Percentiles rank a stretch among this genome's conserved stretches.
Evolutionary conservation across 129 eudicot species (phyloP).

Genomic region (Saussurea involucrata): DNA sequence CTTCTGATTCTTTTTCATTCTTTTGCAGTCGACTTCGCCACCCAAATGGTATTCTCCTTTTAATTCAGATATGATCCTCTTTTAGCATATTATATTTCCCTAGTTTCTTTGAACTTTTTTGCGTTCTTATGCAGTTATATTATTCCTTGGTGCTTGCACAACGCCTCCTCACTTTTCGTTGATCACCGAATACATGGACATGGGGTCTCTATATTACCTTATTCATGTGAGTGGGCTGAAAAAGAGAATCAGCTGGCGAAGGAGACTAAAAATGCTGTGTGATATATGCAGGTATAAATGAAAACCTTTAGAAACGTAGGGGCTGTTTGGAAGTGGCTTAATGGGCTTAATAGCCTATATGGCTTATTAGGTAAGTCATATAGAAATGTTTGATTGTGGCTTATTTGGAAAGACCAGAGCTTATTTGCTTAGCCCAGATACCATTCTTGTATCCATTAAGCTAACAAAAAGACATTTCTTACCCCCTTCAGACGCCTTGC

Average conservation of each 20-base stretch:
- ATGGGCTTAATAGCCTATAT: too few species aligned
- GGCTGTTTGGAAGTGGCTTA: too few species aligned
- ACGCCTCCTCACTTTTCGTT: slow-evolving; percentile 85
- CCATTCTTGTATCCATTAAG: too few species aligned
- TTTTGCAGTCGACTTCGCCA: slow-evolving; percentile 86
- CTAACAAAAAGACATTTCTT: too few species aligned
- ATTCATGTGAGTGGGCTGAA: slow-evolving; percentile 85
- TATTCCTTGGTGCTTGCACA: slow-evolving; percentile 94
- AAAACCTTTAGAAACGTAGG: not conserved
- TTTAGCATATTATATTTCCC: not conserved
- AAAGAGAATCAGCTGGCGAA: slow-evolving; percentile 86
- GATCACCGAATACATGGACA: slow-evolving; percentile 90
- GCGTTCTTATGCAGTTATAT: slow-evolving; percentile 56
- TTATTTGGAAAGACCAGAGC: too few species aligned
- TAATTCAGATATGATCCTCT: not conserved
- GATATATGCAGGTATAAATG: slow-evolving; percentile 83
- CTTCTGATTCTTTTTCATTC: slow-evolving; percentile 12
- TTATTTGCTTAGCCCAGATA: too few species aligned
- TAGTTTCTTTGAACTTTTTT: not conserved
- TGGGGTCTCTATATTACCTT: slow-evolving; percentile 84
- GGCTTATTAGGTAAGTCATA: too few species aligned
- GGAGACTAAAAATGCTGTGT: slow-evolving; percentile 78
- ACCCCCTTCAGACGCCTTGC: too few species aligned
- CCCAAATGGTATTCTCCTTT: slow-evolving; percentile 76
- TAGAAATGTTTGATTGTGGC: too few species aligned